Evolutionary conservation across 2,329 filamentous ascomycete species (phyloP).

Genomic region (Monilinia laxa): DNA sequence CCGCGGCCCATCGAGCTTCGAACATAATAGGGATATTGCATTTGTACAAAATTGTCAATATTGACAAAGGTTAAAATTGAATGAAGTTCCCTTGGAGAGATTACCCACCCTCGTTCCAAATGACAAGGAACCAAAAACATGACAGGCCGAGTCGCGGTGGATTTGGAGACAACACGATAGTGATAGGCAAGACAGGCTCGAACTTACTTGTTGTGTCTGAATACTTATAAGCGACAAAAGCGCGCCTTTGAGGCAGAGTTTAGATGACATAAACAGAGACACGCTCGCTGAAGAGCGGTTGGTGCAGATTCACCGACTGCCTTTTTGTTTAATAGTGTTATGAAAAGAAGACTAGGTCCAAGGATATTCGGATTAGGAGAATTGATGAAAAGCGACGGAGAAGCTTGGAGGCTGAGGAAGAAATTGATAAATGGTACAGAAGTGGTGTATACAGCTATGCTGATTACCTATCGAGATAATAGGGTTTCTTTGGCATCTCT

Average conservation of each 20-base stretch:
- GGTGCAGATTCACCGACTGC: background rate
- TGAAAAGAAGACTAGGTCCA: background rate
- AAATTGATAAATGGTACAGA: background rate
- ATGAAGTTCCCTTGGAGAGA: background rate
- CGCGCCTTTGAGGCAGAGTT: background rate
- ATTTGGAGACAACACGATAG: too few species aligned
- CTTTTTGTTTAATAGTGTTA: background rate
- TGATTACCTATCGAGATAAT: background rate
- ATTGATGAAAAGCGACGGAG: background rate
- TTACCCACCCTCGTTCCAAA: background rate
- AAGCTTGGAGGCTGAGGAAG: background rate
- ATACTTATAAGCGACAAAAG: background rate
- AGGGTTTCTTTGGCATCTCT: background rate
- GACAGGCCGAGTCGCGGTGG: background rate
- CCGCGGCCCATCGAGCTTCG: background rate
- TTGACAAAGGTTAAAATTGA: too few species aligned
- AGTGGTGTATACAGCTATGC: background rate
- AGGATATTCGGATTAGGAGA: background rate
- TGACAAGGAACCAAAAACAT: background rate
- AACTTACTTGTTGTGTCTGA: background rate
- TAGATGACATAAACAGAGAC: background rate
- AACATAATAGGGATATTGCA: too few species aligned
- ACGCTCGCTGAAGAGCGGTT: background rate
- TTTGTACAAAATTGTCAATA: background rate
- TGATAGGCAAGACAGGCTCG: background rate